Evolutionary conservation across 495 filamentous ascomycete genomes (phyloP).

Genomic region (Cairneyella variabilis): DNA sequence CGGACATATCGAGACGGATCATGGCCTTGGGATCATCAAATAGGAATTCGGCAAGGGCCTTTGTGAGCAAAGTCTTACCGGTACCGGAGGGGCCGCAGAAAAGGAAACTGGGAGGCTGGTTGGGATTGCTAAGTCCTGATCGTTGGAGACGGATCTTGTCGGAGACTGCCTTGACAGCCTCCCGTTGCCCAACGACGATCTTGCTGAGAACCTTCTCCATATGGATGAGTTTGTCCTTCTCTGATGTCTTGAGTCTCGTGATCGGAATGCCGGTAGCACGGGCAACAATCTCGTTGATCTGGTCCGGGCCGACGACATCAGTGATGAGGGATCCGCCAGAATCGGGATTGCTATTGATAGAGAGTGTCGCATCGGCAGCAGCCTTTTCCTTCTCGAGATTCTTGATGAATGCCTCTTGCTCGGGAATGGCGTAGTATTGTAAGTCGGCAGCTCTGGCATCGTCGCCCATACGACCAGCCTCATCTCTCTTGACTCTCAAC

Average conservation of each 20-base stretch:
- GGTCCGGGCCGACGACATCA: slow-evolving; percentile 91
- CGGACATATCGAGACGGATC: slow-evolving; percentile 99
- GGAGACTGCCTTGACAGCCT: slow-evolving; percentile 89
- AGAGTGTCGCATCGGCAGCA: slow-evolving; percentile 69
- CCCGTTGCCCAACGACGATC: slow-evolving; percentile 87
- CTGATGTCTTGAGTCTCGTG: slow-evolving; percentile 85
- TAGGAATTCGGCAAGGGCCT: slow-evolving; percentile 93
- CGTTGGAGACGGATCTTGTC: slow-evolving; percentile 94
- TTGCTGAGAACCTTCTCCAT: slow-evolving; percentile 86
- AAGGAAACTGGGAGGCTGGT: slow-evolving; percentile 94
- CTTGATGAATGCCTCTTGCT: slow-evolving; percentile 75
- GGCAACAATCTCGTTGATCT: slow-evolving; percentile 98
- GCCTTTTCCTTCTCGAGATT: slow-evolving; percentile 77
- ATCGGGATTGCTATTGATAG: slow-evolving; percentile 50
- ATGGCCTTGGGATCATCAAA: slow-evolving; percentile 97
- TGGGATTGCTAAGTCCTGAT: slow-evolving; percentile 89
- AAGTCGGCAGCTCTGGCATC: slow-evolving; percentile 81
- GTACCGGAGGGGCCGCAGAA: slow-evolving; percentile 98
- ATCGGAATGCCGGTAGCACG: slow-evolving; percentile 97
- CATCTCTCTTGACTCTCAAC: slow-evolving; percentile 84
- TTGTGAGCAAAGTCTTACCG: slow-evolving; percentile 94
- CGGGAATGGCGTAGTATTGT: slow-evolving; percentile 95
- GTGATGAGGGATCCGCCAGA: slow-evolving; percentile 69
- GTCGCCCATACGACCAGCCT: slow-evolving; percentile 83
- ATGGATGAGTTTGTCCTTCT: slow-evolving; percentile 93